Base-by-base conservation (phyloP, 441 rosid species). In the Adansonia grandidieri region DNA sequence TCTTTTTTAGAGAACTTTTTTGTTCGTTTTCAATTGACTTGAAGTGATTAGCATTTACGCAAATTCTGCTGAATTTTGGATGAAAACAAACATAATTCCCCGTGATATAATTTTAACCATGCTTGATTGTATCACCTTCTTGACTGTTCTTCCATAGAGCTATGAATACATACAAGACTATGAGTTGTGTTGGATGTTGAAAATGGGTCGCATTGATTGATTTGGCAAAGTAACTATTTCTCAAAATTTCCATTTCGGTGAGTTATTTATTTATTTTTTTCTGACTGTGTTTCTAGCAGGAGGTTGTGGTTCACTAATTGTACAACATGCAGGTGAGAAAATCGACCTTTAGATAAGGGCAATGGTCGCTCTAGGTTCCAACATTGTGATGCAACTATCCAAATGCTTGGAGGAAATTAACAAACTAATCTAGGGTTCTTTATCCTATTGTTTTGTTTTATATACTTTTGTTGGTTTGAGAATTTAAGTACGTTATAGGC, bases 321-420 rank as follows among this genome's bases (percentile, higher is more conserved):
- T 47, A 10, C 53, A 19, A 45, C 66, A 24, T 11, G 24, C 9
- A 9, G 37, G 2, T 24, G 8, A n/a, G 48, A 32, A 54, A 15
- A 44, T 11, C 42, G 67, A 44, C 77, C 77, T 73, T 42, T 73
- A 11, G 40, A 6, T 42, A 40, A 13, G 20, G 53, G 42, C 53
- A 58, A 58, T 44, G 42, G 77, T 13, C 20, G 10, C 32, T 58
- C 7, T 42, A 57, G 1, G 22, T 58, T 73, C 13, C 20, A 42
- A 53, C 47, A 10, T 37, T 73, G 6, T 17, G 5, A 57, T 2
- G 8, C 6, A 37, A 37, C 40, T 4, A 37, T 37, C 40, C 40
- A 37, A 37, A 37, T 37, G 40, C 0, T 37, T 37, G 40, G 40
- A 64, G 6, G 24, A 37, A 64, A 13, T 62, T 62, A 62, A 11